phyloP scores from a whole-genome alignment of 768 basidiomycete species.

The Dioszegia aurantiaca region DNA sequence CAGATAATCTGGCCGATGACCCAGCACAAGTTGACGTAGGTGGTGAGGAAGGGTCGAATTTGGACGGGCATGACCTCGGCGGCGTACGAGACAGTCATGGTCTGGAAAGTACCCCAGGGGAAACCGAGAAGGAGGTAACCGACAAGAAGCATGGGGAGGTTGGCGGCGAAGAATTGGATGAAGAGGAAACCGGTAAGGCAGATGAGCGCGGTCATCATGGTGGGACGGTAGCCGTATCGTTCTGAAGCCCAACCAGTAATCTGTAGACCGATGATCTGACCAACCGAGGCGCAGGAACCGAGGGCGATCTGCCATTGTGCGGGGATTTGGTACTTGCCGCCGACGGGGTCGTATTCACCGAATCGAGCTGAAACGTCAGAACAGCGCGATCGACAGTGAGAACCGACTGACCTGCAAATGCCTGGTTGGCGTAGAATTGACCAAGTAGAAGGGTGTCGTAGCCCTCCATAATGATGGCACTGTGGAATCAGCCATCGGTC shows the following conservation, averaged over 20 bases:
- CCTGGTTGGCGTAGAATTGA: slow-evolving; percentile 14
- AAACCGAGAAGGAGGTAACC: slow-evolving; percentile 46
- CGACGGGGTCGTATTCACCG: slow-evolving; percentile 1
- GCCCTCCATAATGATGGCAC: slow-evolving; percentile 33
- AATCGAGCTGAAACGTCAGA: background rate
- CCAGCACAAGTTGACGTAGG: slow-evolving; percentile 48
- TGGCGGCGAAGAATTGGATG: slow-evolving; percentile 39
- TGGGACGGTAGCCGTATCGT: slow-evolving; percentile 31
- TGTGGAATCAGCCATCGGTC: slow-evolving; percentile 4
- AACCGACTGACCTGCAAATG: slow-evolving; percentile 4
- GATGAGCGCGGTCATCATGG: slow-evolving; percentile 17
- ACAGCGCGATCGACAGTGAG: too few relatives aligned
- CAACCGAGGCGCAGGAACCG: slow-evolving; percentile 36
- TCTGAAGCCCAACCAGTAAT: slow-evolving; percentile 38
- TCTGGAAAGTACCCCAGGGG: slow-evolving; percentile 51
- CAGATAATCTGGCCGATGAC: slow-evolving; percentile 45
- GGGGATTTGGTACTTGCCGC: slow-evolving; percentile 26
- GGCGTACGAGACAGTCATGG: slow-evolving; percentile 51
- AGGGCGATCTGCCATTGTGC: slow-evolving; percentile 50
- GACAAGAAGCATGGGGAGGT: slow-evolving; percentile 34
- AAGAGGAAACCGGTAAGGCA: slow-evolving; percentile 35
- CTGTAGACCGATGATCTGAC: slow-evolving; percentile 48
- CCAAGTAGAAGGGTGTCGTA: slow-evolving; percentile 22
- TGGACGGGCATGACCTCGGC: slow-evolving; percentile 45
- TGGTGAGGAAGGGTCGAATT: slow-evolving; percentile 42